phyloP scores from a whole-genome alignment of 192 early-diverging fungal genomes.

The Umbelopsis ramanniana region DNA sequence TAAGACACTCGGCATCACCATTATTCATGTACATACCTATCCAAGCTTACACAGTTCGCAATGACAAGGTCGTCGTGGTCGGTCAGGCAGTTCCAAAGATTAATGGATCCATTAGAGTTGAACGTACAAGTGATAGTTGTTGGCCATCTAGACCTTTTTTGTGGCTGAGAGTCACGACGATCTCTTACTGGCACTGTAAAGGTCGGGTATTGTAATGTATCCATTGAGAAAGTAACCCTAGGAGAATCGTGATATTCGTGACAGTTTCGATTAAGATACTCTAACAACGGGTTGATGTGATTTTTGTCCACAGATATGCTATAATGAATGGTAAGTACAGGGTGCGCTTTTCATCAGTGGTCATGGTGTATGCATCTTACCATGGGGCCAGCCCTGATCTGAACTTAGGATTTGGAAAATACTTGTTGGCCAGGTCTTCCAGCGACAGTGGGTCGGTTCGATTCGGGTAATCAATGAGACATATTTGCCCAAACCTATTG shows the following conservation, averaged over 20 bases:
- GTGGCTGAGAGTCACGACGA: conserved; percentile 4
- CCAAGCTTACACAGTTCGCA: conserved; percentile 34
- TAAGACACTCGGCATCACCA: no score
- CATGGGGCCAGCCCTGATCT: conserved; percentile 41
- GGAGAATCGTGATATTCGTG: conserved; percentile 34
- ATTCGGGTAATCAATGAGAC: conserved; percentile 38
- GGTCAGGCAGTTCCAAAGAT: conserved; percentile 44
- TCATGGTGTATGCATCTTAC: conserved; percentile 3
- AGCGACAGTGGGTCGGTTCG: conserved; percentile 25
- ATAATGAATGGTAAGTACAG: not conserved
- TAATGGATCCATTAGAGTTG: conserved; percentile 36
- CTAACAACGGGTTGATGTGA: conserved; percentile 31
- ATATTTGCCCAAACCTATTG: conserved; percentile 45
- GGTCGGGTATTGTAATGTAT: conserved; percentile 31
- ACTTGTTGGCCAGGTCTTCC: conserved; percentile 29
- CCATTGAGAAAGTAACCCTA: conserved; percentile 25
- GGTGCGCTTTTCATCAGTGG: not conserved
- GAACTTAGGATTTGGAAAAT: conserved; percentile 35
- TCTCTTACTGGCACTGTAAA: not conserved
- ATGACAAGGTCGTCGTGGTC: conserved; percentile 33
- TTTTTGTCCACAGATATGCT: conserved; percentile 32
- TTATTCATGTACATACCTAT: conserved; percentile 25
- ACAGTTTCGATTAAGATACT: conserved; percentile 24
- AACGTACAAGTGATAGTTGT: conserved; percentile 30
- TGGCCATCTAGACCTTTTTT: conserved; percentile 20